These are phyloP conservation scores for Chaetomium sp. DNA, from an alignment of 2,329 filamentous ascomycete species.

Conservation along the genomic window DNA sequence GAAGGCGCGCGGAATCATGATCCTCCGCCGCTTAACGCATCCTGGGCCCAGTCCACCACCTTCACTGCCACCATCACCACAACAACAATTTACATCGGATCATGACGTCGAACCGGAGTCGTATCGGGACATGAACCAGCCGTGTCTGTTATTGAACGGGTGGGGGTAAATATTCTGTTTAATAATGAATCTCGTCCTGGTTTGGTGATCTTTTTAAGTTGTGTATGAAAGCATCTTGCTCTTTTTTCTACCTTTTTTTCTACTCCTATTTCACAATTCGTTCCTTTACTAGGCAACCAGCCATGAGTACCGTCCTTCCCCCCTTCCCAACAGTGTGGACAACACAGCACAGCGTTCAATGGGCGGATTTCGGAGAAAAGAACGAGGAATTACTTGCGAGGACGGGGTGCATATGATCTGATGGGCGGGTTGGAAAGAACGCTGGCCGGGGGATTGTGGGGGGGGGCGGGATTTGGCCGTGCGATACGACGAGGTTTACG, in stretches of 20 bases:
- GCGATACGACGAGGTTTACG: neutral
- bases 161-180: constrained; percentile 25
- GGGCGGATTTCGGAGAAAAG: neutral
- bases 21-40: constrained; percentile 3
- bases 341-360: neutral
- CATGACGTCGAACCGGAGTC: constrained; percentile 4
- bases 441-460: neutral
- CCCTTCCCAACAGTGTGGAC: constrained; percentile 5
- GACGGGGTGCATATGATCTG: neutral
- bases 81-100: neutral
- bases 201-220: constrained; percentile 10
- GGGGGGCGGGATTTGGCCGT: neutral
- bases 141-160: constrained; percentile 1
- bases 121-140: neutral
- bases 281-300: neutral
- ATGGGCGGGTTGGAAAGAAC: neutral
- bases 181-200: constrained; percentile 22
- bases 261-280: neutral
- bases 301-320: neutral
- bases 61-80: neutral
- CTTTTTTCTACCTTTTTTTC: constrained; percentile 21
- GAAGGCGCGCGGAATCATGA: constrained; percentile 7
- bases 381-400: neutral
- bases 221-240: constrained; percentile 27
- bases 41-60: constrained; percentile 2